Conservation (phyloP, 2,329 filamentous ascomycete genomes). For the Pyricularia sp. region DNA sequence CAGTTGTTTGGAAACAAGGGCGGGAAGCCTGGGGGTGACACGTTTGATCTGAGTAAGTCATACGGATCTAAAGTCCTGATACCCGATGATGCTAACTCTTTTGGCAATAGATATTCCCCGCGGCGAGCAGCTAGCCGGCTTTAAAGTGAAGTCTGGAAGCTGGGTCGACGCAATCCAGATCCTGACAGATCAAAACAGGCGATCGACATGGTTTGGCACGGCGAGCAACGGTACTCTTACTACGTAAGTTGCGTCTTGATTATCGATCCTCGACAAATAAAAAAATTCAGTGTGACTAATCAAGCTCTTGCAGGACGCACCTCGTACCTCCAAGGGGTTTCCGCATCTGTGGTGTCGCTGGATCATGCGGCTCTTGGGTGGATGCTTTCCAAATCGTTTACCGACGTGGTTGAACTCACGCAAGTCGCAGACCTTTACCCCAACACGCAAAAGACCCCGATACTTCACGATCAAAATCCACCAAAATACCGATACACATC, state of each 20-base stretch:
- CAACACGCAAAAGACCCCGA: not conserved
- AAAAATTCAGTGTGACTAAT: conserved; percentile 11
- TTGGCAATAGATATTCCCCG: conserved; percentile 54
- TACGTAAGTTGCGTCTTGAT: not conserved
- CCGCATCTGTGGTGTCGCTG: conserved; percentile 75
- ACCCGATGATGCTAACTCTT: not conserved
- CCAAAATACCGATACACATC: not conserved
- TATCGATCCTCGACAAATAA: not conserved
- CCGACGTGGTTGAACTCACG: not conserved
- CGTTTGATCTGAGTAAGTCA: conserved; percentile 61
- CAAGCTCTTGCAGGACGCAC: conserved; percentile 48
- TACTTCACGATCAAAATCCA: not conserved
- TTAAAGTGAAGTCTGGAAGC: conserved; percentile 63
- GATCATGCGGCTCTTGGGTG: conserved; percentile 67
- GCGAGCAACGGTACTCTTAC: conserved; percentile 61
- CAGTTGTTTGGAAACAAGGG: conserved; percentile 79
- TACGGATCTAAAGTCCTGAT: not conserved
- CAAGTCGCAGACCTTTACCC: not conserved
- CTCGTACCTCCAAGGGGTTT: conserved; percentile 84
- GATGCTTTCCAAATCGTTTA: conserved; percentile 70
- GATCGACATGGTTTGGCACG: conserved; percentile 77
- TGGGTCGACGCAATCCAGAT: conserved; percentile 88
- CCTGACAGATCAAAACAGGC: conserved; percentile 75
- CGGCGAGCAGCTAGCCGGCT: conserved; percentile 79
- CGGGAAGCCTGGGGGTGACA: conserved; percentile 54